Conservation (phyloP, 768 basidiomycete genomes). For the Pleurotus salmoneostramineus region DNA sequence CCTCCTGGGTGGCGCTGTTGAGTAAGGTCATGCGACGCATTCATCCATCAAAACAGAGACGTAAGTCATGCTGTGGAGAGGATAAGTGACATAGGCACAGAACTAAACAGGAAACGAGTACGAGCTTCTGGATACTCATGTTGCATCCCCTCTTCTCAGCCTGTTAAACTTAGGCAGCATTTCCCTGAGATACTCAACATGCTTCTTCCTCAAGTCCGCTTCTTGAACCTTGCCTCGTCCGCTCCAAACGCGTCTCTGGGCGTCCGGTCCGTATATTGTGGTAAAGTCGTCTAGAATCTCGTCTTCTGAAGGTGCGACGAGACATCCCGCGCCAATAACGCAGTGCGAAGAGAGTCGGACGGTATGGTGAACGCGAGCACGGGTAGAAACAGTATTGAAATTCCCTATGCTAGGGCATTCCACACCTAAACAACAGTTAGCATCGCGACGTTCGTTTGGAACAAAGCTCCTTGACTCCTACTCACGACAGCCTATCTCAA, state of each 20-base stretch:
- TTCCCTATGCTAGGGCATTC: conserved; percentile 83
- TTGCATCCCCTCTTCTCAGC: conserved; percentile 55
- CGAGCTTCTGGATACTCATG: conserved; percentile 20
- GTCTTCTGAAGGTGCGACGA: conserved; percentile 75
- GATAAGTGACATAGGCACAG: neutral
- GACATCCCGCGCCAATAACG: conserved; percentile 75
- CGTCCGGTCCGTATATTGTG: conserved; percentile 73
- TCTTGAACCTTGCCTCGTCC: conserved; percentile 83
- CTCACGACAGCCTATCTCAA: conserved; percentile 92
- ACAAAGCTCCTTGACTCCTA: conserved; percentile 15
- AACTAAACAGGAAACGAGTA: neutral
- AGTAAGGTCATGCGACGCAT: too few species aligned
- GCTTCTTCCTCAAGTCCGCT: conserved; percentile 78
- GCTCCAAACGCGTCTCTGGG: conserved; percentile 79
- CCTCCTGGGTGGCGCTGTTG: too few species aligned
- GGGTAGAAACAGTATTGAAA: conserved; percentile 83
- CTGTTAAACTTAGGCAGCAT: conserved; percentile 90
- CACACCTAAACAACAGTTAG: conserved; percentile 51
- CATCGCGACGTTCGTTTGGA: neutral
- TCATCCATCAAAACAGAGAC: too few species aligned
- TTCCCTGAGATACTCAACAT: conserved; percentile 88
- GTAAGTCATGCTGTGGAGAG: neutral
- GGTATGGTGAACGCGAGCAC: conserved; percentile 79
- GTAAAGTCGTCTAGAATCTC: conserved; percentile 82
- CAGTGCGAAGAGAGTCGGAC: conserved; percentile 79